These are phyloP conservation scores for Agrostemma githago DNA, from an alignment of 148 eudicot genomes.

Conservation along the genomic window DNA sequence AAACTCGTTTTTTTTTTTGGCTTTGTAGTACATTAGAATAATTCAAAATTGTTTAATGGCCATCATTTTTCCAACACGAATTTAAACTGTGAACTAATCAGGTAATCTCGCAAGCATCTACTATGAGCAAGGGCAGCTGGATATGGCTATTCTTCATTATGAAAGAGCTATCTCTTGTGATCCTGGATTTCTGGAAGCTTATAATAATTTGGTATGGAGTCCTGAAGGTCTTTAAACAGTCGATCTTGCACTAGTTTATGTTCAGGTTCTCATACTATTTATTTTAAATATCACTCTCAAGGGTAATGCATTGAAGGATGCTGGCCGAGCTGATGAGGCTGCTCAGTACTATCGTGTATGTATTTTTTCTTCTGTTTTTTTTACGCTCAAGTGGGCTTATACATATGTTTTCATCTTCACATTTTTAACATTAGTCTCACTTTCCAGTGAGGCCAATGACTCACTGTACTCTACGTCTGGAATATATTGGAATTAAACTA, in stretches of 20 bases:
- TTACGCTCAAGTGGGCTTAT: neutral
- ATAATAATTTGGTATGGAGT: slow-evolving; percentile 73
- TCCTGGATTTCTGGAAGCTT: slow-evolving; percentile 83
- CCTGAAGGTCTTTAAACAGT: neutral
- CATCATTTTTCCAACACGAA: neutral
- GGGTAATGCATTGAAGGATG: slow-evolving; percentile 94
- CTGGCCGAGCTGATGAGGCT: slow-evolving; percentile 86
- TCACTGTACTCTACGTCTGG: neutral
- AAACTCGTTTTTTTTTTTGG: neutral
- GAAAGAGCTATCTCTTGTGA: slow-evolving; percentile 80
- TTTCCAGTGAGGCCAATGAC: no score
- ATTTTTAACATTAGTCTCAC: neutral
- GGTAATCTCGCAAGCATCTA: slow-evolving; percentile 80
- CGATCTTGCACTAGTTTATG: slow-evolving; percentile 1
- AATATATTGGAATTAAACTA: neutral
- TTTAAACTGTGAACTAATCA: slow-evolving; percentile 26
- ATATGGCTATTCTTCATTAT: slow-evolving; percentile 75
- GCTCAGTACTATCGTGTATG: slow-evolving; percentile 76
- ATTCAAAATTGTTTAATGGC: neutral
- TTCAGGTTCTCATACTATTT: slow-evolving; percentile 8
- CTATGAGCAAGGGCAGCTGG: slow-evolving; percentile 87
- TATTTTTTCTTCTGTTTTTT: neutral
- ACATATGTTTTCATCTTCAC: neutral
- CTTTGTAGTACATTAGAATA: neutral
- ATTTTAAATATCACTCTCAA: slow-evolving; percentile 18